Conservation (phyloP, 371 early-diverging fungal species). For the Mucor mucedo region DNA sequence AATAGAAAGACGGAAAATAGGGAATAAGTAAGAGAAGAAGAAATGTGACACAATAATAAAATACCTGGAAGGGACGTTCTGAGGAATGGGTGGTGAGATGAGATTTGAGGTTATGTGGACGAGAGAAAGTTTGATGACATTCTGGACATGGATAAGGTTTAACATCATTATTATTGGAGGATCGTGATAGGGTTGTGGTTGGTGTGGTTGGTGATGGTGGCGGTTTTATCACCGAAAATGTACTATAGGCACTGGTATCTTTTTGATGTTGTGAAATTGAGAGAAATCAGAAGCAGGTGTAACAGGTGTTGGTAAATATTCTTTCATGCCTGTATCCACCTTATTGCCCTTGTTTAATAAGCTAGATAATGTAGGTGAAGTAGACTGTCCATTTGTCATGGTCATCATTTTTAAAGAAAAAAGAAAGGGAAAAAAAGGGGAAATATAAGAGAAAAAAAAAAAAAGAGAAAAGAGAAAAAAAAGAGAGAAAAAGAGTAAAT, state of each 20-base stretch:
- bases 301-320: conserved; percentile 34
- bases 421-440: conserved; percentile 4
- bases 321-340: conserved; percentile 27
- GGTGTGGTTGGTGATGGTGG: conserved; percentile 8
- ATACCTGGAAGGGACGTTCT: conserved; percentile 46
- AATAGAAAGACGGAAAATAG: conserved; percentile 3
- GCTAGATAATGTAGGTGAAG: conserved; percentile 12
- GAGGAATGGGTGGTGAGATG: conserved; percentile 49
- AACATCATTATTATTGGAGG: conserved; percentile 14
- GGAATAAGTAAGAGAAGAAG: conserved; percentile 13
- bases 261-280: conserved; percentile 22
- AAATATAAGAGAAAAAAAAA: conserved; percentile 9
- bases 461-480: neutral
- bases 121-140: conserved; percentile 45
- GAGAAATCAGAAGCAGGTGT: conserved; percentile 33
- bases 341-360: conserved; percentile 7
- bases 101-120: conserved; percentile 51
- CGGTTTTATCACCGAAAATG: conserved; percentile 33
- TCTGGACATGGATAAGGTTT: conserved; percentile 40
- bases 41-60: conserved; percentile 17
- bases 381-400: neutral
- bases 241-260: conserved; percentile 16
- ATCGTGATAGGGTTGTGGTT: neutral
- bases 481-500: conserved; percentile 6
- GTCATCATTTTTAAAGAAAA: conserved; percentile 6